phyloP scores from a whole-genome alignment of 345 rosid species.

The Camelina laxa region DNA sequence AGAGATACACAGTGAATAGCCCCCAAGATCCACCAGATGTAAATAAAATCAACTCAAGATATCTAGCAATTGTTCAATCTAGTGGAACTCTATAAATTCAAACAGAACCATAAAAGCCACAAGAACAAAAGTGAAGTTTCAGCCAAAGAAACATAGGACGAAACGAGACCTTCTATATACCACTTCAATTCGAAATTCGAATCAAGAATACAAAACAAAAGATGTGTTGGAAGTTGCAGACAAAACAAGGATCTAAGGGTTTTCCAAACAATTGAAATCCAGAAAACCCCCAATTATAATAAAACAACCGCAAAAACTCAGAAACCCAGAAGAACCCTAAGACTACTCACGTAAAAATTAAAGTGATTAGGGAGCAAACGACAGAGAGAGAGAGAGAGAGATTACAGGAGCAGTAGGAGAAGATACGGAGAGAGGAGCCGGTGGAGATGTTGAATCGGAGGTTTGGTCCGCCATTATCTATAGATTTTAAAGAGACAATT shows the following conservation, averaged over 20 bases:
- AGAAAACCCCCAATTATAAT: neutral
- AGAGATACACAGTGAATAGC: neutral
- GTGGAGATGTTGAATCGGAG: conserved; percentile 56
- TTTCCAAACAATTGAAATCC: neutral
- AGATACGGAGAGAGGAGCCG: conserved; percentile 48
- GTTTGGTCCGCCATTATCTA: conserved; percentile 56
- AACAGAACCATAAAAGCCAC: neutral
- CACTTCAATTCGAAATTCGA: neutral
- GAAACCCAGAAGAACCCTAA: conserved; percentile 12
- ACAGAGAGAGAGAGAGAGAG: conserved; percentile 24
- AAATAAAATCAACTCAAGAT: neutral
- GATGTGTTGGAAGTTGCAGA: neutral
- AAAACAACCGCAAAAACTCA: conserved; percentile 1
- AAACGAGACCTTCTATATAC: too few relatives aligned
- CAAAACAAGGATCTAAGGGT: conserved; percentile 36
- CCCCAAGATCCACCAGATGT: neutral
- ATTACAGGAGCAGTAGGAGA: conserved; percentile 55
- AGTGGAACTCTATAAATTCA: neutral
- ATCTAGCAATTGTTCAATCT: neutral
- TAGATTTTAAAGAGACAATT: neutral
- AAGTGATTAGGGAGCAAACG: conserved; percentile 9
- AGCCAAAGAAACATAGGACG: too few relatives aligned
- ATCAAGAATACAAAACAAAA: neutral
- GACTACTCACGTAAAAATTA: neutral
- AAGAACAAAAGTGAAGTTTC: neutral